Percentiles rank a stretch among this genome's conserved stretches.
These are phyloP conservation scores for Trichoderma afroharzianum DNA, from an alignment of 2,329 filamentous ascomycete species.

Conservation along the genomic window DNA sequence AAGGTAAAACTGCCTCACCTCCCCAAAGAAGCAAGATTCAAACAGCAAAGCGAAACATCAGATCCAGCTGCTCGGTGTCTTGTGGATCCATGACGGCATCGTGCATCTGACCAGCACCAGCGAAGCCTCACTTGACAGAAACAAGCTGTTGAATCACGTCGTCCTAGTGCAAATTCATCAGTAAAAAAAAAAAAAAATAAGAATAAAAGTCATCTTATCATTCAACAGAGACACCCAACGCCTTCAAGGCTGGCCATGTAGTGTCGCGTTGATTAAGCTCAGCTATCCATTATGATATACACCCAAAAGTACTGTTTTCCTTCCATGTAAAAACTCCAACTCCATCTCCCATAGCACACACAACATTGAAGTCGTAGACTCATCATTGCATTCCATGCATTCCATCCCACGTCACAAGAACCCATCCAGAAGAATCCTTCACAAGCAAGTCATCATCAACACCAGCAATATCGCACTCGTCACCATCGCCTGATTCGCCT, in stretches of 20 bases:
- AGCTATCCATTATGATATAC: background rate
- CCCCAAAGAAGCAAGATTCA: background rate
- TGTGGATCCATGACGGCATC: constrained; percentile 16
- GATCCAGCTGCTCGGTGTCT: constrained; percentile 6
- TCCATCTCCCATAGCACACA: background rate
- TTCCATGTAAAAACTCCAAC: background rate
- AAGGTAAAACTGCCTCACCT: background rate
- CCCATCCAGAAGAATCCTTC: background rate
- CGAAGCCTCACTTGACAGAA: background rate
- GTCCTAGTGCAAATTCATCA: background rate
- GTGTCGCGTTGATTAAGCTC: background rate
- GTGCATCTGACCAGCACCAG: constrained; percentile 5
- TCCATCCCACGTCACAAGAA: background rate
- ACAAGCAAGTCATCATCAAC: background rate
- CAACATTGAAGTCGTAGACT: background rate
- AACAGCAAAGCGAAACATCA: background rate
- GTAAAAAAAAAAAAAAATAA: background rate
- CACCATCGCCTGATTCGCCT: background rate
- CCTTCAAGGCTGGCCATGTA: background rate
- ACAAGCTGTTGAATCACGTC: background rate
- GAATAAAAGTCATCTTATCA: background rate
- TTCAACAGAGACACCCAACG: background rate
- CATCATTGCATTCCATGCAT: background rate
- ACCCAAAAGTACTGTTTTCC: background rate
- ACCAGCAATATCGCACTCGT: background rate